Evolutionary conservation across 2,329 filamentous ascomycete species (phyloP).

Genomic region (Fusarium clavum): DNA sequence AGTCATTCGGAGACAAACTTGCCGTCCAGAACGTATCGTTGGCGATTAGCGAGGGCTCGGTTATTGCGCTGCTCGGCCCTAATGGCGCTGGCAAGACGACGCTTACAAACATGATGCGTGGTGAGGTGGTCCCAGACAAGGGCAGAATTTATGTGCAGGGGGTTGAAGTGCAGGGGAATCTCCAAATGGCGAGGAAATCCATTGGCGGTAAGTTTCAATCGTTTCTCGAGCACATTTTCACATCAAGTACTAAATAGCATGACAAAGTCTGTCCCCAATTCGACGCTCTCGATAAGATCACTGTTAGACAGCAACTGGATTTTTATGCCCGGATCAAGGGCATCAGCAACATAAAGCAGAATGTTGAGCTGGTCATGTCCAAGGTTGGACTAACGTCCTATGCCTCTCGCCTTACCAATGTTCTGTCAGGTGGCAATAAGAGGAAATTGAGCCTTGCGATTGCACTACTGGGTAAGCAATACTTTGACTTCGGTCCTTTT

Average conservation of each 20-base stretch:
- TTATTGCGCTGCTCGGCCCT: not conserved
- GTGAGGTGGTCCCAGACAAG: not conserved
- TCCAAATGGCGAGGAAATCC: not conserved
- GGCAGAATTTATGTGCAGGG: not conserved
- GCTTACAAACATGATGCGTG: not conserved
- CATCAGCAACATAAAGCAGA: slow-evolving; percentile 75
- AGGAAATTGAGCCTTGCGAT: slow-evolving; percentile 86
- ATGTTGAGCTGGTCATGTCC: slow-evolving; percentile 76
- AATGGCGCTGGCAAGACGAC: not conserved
- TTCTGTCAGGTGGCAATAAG: slow-evolving; percentile 87
- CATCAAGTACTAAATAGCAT: slow-evolving; percentile 68
- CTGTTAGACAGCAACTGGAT: slow-evolving; percentile 79
- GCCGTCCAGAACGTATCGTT: not conserved
- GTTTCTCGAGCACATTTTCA: not conserved
- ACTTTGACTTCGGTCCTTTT: not conserved
- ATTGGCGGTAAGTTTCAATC: not conserved
- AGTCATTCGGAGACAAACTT: not conserved
- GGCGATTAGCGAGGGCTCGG: not conserved
- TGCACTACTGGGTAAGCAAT: slow-evolving; percentile 80
- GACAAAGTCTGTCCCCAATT: slow-evolving; percentile 84
- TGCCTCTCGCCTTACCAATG: slow-evolving; percentile 75
- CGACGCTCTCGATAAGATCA: slow-evolving; percentile 87
- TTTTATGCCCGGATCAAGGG: slow-evolving; percentile 87
- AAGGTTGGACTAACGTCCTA: slow-evolving; percentile 80
- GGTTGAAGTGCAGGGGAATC: not conserved